phyloP scores from a whole-genome alignment of 2,329 filamentous ascomycete genomes.

The Fonsecaea nubica region DNA sequence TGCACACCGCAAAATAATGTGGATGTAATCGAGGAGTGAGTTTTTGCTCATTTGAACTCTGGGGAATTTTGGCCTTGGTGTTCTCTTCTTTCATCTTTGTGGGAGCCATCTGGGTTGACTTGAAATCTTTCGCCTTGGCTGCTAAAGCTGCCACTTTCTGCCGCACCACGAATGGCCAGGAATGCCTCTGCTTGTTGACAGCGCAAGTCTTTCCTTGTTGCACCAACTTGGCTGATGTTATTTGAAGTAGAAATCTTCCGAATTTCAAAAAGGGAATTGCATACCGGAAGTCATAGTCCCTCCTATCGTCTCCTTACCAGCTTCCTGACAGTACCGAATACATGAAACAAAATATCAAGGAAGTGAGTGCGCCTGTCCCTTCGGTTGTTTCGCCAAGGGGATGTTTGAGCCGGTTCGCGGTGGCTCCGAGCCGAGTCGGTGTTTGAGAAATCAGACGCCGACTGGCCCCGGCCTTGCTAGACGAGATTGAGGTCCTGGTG shows the following conservation, averaged over 20 bases:
- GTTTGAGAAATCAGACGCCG: not conserved
- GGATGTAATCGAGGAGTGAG: not conserved
- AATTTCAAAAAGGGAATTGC: not conserved
- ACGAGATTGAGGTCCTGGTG: not conserved
- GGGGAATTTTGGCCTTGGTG: not conserved
- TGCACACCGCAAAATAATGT: not conserved
- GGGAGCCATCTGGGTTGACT: not conserved
- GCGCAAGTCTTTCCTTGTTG: not conserved
- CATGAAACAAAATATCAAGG: not conserved
- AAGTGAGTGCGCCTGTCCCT: not conserved
- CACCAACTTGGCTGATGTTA: not conserved
- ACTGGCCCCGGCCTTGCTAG: not conserved
- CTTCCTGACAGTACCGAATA: not conserved
- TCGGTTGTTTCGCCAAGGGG: not conserved
- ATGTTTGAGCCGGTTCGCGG: not conserved
- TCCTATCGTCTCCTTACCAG: not conserved
- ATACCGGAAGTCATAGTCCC: not conserved
- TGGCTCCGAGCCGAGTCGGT: conserved; percentile 1
- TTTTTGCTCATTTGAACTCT: not conserved
- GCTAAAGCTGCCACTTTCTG: not conserved
- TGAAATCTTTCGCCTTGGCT: not conserved
- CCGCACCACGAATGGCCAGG: not conserved
- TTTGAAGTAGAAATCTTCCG: not conserved
- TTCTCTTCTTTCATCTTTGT: not conserved
- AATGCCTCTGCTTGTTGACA: not conserved